Evolutionary conservation across 2,329 filamentous ascomycete species (phyloP).

Genomic region (Fusarium sp.): DNA sequence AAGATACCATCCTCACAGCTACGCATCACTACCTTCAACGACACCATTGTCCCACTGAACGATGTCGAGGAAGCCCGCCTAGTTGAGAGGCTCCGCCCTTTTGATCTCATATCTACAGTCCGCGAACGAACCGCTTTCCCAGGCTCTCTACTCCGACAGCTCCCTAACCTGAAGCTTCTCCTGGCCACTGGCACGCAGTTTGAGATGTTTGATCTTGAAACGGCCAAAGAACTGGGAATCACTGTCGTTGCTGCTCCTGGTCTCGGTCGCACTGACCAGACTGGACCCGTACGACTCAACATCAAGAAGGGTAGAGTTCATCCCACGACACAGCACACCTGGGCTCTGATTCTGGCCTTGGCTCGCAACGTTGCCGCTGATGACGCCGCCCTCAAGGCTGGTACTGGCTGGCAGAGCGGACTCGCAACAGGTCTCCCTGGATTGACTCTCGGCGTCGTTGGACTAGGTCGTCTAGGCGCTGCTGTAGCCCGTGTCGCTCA

Average conservation of each 20-base stretch:
- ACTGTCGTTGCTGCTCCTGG: neutral
- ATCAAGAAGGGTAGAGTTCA: slow-evolving; percentile 50
- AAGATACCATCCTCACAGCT: neutral
- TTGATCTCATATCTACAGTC: neutral
- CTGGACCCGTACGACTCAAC: neutral
- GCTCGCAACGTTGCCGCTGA: slow-evolving; percentile 66
- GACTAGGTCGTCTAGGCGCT: slow-evolving; percentile 70
- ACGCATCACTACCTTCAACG: neutral
- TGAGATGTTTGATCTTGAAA: slow-evolving; percentile 66
- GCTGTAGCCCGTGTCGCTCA: slow-evolving; percentile 63
- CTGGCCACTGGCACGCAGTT: slow-evolving; percentile 73
- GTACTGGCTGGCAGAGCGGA: neutral
- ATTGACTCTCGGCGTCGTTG: slow-evolving; percentile 70
- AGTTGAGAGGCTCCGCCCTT: neutral
- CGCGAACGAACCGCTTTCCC: slow-evolving; percentile 69
- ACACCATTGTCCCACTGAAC: neutral
- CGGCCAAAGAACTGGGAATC: neutral
- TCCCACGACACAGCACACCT: slow-evolving; percentile 67
- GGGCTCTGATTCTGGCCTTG: slow-evolving; percentile 68
- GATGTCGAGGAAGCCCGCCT: neutral
- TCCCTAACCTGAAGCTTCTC: slow-evolving; percentile 74
- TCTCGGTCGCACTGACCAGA: neutral
- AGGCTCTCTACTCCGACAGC: slow-evolving; percentile 60
- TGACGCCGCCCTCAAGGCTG: neutral
- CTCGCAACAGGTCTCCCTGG: slow-evolving; percentile 57